Conservation (phyloP, 176 grass and related monocot species). For the Miscanthus lutarioriparius region DNA sequence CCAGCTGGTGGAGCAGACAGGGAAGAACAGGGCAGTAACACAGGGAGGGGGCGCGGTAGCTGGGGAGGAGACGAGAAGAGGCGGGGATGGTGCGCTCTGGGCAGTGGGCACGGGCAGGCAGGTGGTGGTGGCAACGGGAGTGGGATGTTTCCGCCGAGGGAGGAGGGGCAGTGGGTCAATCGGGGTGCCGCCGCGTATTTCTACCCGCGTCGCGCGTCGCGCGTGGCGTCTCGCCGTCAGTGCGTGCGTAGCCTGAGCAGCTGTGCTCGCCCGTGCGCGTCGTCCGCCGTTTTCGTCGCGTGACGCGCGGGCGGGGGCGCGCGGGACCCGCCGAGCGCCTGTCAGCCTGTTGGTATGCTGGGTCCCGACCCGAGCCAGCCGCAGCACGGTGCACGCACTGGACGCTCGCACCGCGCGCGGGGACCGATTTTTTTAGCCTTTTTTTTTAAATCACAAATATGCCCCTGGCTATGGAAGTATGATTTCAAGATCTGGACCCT, state of each 20-base stretch:
- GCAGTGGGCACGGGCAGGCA: neutral
- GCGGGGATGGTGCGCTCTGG: neutral
- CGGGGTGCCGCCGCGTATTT: conserved; percentile 35
- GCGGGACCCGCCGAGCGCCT: neutral
- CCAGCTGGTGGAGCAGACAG: neutral
- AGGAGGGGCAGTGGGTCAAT: neutral
- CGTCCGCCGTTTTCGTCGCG: conserved; percentile 21
- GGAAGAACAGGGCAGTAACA: neutral
- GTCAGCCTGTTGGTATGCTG: too few relatives aligned
- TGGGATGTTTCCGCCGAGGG: conserved; percentile 37
- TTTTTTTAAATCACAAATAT: too few relatives aligned
- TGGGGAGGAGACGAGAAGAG: neutral
- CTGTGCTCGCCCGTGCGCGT: conserved; percentile 30
- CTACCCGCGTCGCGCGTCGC: conserved; percentile 19
- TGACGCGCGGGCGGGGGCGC: conserved; percentile 18
- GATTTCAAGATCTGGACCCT: too few relatives aligned
- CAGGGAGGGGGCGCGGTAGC: neutral
- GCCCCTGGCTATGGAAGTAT: too few relatives aligned
- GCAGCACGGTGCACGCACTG: neutral
- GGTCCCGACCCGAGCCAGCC: neutral
- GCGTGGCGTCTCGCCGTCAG: neutral
- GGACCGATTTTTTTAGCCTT: too few relatives aligned
- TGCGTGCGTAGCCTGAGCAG: neutral
- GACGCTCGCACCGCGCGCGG: neutral
- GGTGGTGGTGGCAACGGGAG: neutral